Evolutionary conservation across 345 rosid species (phyloP), one percentile per base, ranked within the genome.

Genomic region (Anastatica hierochuntica): DNA sequence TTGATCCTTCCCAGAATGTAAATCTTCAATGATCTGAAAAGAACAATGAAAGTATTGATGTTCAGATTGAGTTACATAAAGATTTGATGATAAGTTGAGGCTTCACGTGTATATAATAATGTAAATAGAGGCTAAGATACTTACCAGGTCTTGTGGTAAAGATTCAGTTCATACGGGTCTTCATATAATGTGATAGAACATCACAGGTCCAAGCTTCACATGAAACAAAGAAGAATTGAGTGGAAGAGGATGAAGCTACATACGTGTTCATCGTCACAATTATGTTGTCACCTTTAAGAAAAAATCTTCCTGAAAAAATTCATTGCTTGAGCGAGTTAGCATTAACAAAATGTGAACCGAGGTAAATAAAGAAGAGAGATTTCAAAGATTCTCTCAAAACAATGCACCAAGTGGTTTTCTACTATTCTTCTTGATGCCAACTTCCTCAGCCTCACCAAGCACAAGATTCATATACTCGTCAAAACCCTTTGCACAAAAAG

Each of bases 1-100:
- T 45, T 10, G 98, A 92, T 46, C 96, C 94, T 74, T 92, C 98
- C 96, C 98, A 88, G n/a, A n/a, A n/a, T n/a, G n/a, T n/a, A n/a
- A n/a, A n/a, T n/a, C n/a, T n/a, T n/a, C n/a, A n/a, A n/a, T n/a
- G n/a, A n/a, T n/a, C n/a, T n/a, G n/a, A n/a, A n/a, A n/a, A n/a
- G n/a, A n/a, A n/a, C n/a, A n/a, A n/a, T n/a, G n/a, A n/a, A n/a
- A n/a, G n/a, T n/a, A n/a, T n/a, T n/a, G n/a, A n/a, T n/a, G n/a
- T n/a, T n/a, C n/a, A n/a, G n/a, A n/a, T n/a, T n/a, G n/a, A n/a
- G n/a, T n/a, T n/a, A n/a, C n/a, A n/a, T n/a, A n/a, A n/a, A n/a
- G n/a, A n/a, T n/a, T n/a, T n/a, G n/a, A n/a, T n/a, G n/a, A n/a
- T n/a, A n/a, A n/a, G n/a, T n/a, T n/a, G n/a, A n/a, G n/a, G n/a